Evolutionary conservation across 2,329 filamentous ascomycete species (phyloP).

Genomic region (Aphanocladium album): DNA sequence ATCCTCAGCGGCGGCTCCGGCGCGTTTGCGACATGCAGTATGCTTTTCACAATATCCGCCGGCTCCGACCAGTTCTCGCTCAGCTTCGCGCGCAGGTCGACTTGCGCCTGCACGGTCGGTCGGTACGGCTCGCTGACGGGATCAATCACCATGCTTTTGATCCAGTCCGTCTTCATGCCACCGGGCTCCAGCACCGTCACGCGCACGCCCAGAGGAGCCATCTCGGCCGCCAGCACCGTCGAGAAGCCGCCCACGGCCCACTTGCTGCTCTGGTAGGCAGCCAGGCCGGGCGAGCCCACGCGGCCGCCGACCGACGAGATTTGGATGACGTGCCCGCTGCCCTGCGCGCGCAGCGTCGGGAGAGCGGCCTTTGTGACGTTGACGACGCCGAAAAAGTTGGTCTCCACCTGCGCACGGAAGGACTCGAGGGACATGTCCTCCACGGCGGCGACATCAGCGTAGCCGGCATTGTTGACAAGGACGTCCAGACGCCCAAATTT

Average conservation of each 20-base stretch:
- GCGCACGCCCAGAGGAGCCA: conserved; percentile 33
- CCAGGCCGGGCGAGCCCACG: conserved; percentile 27
- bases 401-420: conserved; percentile 49
- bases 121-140: conserved; percentile 31
- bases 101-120: conserved; percentile 28
- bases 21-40: background rate
- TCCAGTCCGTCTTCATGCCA: conserved; percentile 37
- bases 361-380: conserved; percentile 43
- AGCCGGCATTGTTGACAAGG: conserved; percentile 58
- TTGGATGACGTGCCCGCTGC: conserved; percentile 32
- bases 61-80: background rate
- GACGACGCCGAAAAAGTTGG: conserved; percentile 55
- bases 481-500: conserved; percentile 54
- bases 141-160: conserved; percentile 23
- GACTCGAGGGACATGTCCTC: conserved; percentile 46
- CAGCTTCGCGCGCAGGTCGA: background rate
- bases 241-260: conserved; percentile 36
- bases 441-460: conserved; percentile 47
- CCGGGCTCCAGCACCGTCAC: conserved; percentile 36
- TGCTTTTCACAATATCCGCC: background rate
- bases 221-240: conserved; percentile 30
- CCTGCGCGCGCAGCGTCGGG: conserved; percentile 27
- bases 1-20: conserved; percentile 25
- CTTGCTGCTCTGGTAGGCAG: conserved; percentile 35
- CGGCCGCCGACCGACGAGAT: conserved; percentile 35